A percentile compares a stretch with the other conserved stretches of the same genome.
Conservation (phyloP, 2,329 filamentous ascomycete species). For the Ceratocystis cacaofunesta region DNA sequence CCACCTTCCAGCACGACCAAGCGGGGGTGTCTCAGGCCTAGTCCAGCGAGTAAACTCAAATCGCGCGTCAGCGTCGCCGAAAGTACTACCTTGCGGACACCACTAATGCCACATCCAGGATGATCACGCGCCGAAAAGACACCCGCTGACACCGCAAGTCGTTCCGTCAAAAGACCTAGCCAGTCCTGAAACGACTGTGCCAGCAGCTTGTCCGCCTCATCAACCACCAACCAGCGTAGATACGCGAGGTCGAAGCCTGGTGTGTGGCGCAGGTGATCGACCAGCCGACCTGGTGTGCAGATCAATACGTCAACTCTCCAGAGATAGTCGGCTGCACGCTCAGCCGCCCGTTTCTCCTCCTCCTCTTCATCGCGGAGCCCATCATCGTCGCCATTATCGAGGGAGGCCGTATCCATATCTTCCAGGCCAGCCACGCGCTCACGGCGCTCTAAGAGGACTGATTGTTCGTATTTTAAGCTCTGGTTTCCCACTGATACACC, state of each 20-base stretch:
- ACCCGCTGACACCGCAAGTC: constrained; percentile 24
- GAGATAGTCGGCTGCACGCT: constrained; percentile 48
- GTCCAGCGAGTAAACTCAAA: constrained; percentile 58
- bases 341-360: constrained; percentile 33
- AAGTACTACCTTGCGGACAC: constrained; percentile 66
- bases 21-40: constrained; percentile 59
- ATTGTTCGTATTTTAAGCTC: constrained; percentile 51
- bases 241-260: constrained; percentile 64
- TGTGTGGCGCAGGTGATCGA: constrained; percentile 78
- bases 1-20: constrained; percentile 58
- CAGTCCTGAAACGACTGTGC: constrained; percentile 89
- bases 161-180: constrained; percentile 57
- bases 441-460: constrained; percentile 31
- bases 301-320: constrained; percentile 79
- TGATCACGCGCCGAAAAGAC: constrained; percentile 21
- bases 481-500: constrained; percentile 74
- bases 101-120: constrained; percentile 37
- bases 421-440: constrained; percentile 32
- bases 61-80: constrained; percentile 89
- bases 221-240: constrained; percentile 77
- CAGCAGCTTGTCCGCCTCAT: constrained; percentile 84
- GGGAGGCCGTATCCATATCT: no score
- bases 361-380: constrained; percentile 27
- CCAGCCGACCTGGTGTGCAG: constrained; percentile 78
- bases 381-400: constrained; percentile 21